Base-by-base conservation (phyloP, 768 basidiomycete genomes). In the Mycena alexandri region DNA sequence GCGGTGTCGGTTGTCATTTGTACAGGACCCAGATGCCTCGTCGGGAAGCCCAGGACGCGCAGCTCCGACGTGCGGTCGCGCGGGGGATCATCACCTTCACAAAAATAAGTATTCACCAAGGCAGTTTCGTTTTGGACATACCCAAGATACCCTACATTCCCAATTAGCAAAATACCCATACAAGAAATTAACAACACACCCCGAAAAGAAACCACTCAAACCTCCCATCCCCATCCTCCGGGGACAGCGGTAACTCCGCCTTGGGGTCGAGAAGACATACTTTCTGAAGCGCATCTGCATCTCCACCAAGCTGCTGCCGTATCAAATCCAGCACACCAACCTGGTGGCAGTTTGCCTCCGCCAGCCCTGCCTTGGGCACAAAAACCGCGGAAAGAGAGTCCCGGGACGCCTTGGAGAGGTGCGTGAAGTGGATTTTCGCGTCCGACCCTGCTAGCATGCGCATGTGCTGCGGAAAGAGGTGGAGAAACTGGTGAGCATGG, bases 1-100 rank as follows among this genome's bases (percentile, higher is more conserved):
- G 97, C 97, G 2, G 97, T 98, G 79, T 99, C 97, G 0, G 98
- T 99, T 36, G 98, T 99, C 98, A 99, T 99, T 79, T 99, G 98
- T 1, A 95, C 83, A 2, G 89, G 82, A 0, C 95, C 96, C 10
- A 99, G 83, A 77, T 93, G 93, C 36, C 98, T 87, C 8, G 87
- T 87, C 1, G 94, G 93, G 77, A 97, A 99, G 1, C 96, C 96
- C 42, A 95, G 80, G 17, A 84, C 85, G 34, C 97, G 91, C 41
- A 99, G 86, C 75, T 97, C 94, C 1, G 89, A 87, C 2, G 97
- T 99, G 58, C 97, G 85, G 77, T 99, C 97, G 42, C 95, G 86
- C 0, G 97, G 97, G 2, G 97, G 97, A 79, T 99, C 96, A 74
- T 98, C 97, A 13, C 97, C 96, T 90, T 36, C 34, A 36, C 34